Conservation (phyloP, 208 protist species). For the Trypanosoma cruzi region DNA sequence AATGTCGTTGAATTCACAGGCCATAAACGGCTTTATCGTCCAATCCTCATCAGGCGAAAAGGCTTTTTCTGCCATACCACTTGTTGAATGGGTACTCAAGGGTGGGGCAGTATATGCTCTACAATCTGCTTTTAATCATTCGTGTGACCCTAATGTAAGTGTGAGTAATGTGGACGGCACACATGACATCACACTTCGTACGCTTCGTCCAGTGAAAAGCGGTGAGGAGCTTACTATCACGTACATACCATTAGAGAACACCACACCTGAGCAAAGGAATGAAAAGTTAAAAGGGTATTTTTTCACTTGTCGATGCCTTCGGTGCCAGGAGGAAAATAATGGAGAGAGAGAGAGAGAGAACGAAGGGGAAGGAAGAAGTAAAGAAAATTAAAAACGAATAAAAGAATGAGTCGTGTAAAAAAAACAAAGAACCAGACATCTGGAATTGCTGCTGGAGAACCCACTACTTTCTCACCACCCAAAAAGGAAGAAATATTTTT, state of each 20-base stretch:
- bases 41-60: background rate
- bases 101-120: conserved; percentile 76
- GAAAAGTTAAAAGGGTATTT: conserved; percentile 63
- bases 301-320: conserved; percentile 70
- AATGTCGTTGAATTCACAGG: conserved; percentile 76
- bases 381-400: background rate
- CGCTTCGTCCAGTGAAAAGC: conserved; percentile 39
- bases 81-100: conserved; percentile 59
- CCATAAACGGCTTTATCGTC: conserved; percentile 47
- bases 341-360: background rate
- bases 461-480: background rate
- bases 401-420: background rate
- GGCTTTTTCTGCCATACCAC: conserved; percentile 18
- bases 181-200: conserved; percentile 64
- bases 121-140: conserved; percentile 81
- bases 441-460: background rate
- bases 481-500: background rate
- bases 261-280: conserved; percentile 35
- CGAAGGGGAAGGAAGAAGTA: too few species aligned
- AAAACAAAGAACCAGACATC: background rate
- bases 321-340: conserved; percentile 37
- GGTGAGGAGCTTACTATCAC: conserved; percentile 74
- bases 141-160: conserved; percentile 62
- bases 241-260: conserved; percentile 72
- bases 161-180: conserved; percentile 48